phyloP scores from a whole-genome alignment of 1,284 basidiomycete species.

The Xerocomus nothofagi region DNA sequence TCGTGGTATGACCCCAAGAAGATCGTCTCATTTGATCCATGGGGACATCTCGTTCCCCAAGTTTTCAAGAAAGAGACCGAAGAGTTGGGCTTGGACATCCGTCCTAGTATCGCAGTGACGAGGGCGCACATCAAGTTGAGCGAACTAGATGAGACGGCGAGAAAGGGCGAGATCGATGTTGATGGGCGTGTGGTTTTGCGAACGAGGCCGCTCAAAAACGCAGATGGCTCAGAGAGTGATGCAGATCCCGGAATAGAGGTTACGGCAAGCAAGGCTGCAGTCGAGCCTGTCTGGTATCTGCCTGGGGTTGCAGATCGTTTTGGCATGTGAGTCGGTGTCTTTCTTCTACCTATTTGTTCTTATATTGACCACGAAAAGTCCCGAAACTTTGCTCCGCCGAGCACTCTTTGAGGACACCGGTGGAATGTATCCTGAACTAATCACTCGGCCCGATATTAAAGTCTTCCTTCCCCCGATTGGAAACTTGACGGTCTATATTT shows the following conservation, averaged over 20 bases:
- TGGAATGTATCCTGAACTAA: slow-evolving; percentile 95
- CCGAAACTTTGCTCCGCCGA: slow-evolving; percentile 81
- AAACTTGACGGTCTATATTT: slow-evolving; percentile 90
- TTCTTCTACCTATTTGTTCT: background rate
- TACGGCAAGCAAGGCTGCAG: slow-evolving; percentile 82
- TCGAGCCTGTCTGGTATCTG: slow-evolving; percentile 93
- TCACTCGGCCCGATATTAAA: slow-evolving; percentile 94
- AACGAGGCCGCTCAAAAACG: slow-evolving; percentile 57
- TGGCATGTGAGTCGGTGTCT: slow-evolving; percentile 64
- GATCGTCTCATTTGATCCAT: slow-evolving; percentile 95
- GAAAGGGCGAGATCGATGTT: slow-evolving; percentile 71
- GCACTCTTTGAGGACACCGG: slow-evolving; percentile 94
- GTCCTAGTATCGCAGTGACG: slow-evolving; percentile 92
- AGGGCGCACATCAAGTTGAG: slow-evolving; percentile 87
- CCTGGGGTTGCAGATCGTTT: slow-evolving; percentile 92
- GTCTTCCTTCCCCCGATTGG: slow-evolving; percentile 96
- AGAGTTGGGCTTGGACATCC: slow-evolving; percentile 67
- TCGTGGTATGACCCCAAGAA: slow-evolving; percentile 80
- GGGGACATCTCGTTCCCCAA: slow-evolving; percentile 86
- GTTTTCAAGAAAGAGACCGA: slow-evolving; percentile 73
- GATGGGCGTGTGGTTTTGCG: slow-evolving; percentile 85
- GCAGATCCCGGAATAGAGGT: slow-evolving; percentile 86
- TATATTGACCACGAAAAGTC: slow-evolving; percentile 42
- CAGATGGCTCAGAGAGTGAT: slow-evolving; percentile 58
- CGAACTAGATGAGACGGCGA: slow-evolving; percentile 84